Base-by-base conservation (phyloP, 2,329 filamentous ascomycete genomes). In the Trichoderma sp. region DNA sequence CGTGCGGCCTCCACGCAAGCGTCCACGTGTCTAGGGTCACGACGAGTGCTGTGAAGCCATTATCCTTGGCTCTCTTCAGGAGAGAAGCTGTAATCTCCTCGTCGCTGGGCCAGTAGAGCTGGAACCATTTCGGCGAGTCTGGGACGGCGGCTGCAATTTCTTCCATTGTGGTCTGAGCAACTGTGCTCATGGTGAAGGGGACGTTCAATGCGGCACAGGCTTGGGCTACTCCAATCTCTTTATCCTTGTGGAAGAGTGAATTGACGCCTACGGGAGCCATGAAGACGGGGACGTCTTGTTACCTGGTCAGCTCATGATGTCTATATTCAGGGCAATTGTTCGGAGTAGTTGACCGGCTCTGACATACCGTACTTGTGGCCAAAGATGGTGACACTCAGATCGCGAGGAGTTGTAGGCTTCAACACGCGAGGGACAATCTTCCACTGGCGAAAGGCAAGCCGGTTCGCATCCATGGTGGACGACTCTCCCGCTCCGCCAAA, bases 1-100 rank as follows among this genome's bases (percentile, higher is more conserved):
- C 89, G 0, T 79, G 81, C 0, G 89, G 89, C 44, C 90, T 80
- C 89, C 89, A 93, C 0, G 83, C 84, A 43, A 92, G 79, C 14
- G 82, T 82, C 75, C 86, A 90, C 0, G 89, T 92, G 74, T 93
- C 90, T 0, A 92, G 79, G 0, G 90, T 93, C 0, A 93, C 87
- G 7, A 92, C 84, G 0, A 92, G 79, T 0, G 87, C 88, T 41
- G 81, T 82, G 75, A 82, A 92, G 1, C 89, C 89, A 39, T 79
- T 82, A 0, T 76, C 79, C 71, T 85, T 86, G 0, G 89, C 90
- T 0, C 89, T 82, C 1, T 75, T 72, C 5, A 92, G 79, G 17
- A 92, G 77, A 1, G 85, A 89, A 0, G 82, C 77, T 0, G 89
- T 92, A 63, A 92, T 79, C 3, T 88, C 84, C 60, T 92, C 83